Evolutionary conservation across 257 asterid species (phyloP).

Genomic region (Pogostemon cablin): DNA sequence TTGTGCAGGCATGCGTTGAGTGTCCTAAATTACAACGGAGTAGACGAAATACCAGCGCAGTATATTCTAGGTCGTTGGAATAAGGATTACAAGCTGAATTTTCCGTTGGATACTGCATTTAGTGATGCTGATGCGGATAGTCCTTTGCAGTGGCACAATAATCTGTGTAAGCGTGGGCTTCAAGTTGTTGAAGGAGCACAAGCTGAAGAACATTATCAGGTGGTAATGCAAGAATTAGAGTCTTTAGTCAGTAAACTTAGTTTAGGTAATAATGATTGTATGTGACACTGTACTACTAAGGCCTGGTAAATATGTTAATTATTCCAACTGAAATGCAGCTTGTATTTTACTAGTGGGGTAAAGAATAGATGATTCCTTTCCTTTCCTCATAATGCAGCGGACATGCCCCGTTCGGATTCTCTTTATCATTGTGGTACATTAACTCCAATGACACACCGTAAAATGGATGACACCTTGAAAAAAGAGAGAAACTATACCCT

Average conservation of each 20-base stretch:
- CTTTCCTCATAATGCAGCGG: too few species aligned
- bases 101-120: constrained; percentile 20
- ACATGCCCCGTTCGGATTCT: too few species aligned
- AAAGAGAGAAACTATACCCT: too few species aligned
- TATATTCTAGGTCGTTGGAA: constrained; percentile 58
- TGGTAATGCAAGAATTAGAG: constrained; percentile 47
- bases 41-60: constrained; percentile 56
- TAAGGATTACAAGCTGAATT: constrained; percentile 44
- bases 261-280: constrained; percentile 30
- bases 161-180: constrained; percentile 40
- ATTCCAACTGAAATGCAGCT: not conserved
- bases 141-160: constrained; percentile 39
- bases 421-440: too few species aligned
- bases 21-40: constrained; percentile 58
- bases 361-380: too few species aligned
- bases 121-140: constrained; percentile 38
- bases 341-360: too few species aligned
- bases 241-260: constrained; percentile 39
- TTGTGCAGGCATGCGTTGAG: constrained; percentile 63
- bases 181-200: constrained; percentile 55
- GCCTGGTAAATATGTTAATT: not conserved
- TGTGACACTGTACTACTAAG: constrained; percentile 2
- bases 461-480: too few species aligned
- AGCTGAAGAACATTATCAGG: constrained; percentile 43
- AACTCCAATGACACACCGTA: too few species aligned